Percentiles rank a stretch among this genome's conserved stretches.
phyloP scores from a whole-genome alignment of 163 green algal species.

The Botryococcus braunii region DNA sequence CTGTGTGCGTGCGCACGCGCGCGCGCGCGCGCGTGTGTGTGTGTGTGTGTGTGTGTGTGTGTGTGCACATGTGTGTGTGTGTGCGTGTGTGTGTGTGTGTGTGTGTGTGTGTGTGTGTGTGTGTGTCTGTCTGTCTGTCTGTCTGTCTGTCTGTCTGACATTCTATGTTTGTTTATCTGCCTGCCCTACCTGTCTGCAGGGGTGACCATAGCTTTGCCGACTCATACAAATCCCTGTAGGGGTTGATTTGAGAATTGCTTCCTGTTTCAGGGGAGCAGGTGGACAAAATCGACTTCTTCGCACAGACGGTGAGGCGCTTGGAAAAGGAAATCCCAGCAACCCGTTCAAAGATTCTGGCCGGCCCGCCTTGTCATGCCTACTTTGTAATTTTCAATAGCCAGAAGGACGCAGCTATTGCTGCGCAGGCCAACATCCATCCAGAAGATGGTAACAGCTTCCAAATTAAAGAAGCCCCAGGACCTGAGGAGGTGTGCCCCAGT shows the following conservation, averaged over 20 bases:
- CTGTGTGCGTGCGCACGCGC: too few species aligned
- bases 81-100: too few species aligned
- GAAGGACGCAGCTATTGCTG: constrained; percentile 26
- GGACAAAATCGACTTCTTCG: constrained; percentile 27
- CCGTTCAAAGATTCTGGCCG: constrained; percentile 8
- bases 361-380: constrained; percentile 11
- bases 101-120: too few species aligned
- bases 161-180: too few species aligned
- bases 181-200: too few species aligned
- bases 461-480: constrained; percentile 46
- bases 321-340: constrained; percentile 16
- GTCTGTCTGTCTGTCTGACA: too few species aligned
- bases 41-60: too few species aligned
- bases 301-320: constrained; percentile 17
- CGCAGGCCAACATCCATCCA: constrained; percentile 37
- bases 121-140: too few species aligned
- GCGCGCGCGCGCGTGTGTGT: too few species aligned
- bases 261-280: constrained; percentile 8
- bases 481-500: constrained; percentile 50
- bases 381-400: constrained; percentile 36
- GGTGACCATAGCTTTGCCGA: too few species aligned
- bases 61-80: too few species aligned
- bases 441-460: constrained; percentile 54
- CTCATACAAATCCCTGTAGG: too few species aligned
- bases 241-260: constrained; percentile 3